A percentile compares a stretch with the other conserved stretches of the same genome.
Evolutionary conservation across 306 rosid genomes (phyloP).

Genomic region (Prosopis cineraria): DNA sequence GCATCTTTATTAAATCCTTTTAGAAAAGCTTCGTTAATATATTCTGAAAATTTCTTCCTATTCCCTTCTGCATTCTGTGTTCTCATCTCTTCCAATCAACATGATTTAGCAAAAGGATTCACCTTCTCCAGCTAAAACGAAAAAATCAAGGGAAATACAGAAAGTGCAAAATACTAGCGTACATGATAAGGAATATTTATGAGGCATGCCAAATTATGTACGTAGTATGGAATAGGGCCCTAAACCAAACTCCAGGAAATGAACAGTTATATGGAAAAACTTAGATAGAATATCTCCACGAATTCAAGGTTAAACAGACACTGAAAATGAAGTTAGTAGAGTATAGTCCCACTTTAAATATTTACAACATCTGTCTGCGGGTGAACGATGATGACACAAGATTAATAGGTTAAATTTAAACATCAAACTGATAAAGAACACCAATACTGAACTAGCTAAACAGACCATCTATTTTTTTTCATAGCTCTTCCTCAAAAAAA

Average conservation of each 20-base stretch:
- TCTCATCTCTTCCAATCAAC: background rate
- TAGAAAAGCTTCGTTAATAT: background rate
- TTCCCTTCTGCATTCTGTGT: background rate
- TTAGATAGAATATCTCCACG: background rate
- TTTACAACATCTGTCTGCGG: background rate
- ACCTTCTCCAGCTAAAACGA: background rate
- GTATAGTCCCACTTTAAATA: background rate
- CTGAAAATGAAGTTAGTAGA: background rate
- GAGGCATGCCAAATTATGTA: background rate
- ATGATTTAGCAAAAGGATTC: slow-evolving; percentile 19
- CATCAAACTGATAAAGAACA: background rate
- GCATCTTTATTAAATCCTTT: background rate
- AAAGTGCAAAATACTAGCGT: background rate
- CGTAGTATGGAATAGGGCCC: background rate
- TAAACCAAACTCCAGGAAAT: background rate
- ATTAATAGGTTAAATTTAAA: background rate
- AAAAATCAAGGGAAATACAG: background rate
- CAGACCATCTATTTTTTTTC: background rate
- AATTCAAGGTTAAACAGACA: background rate
- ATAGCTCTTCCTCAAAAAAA: background rate
- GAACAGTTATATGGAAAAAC: background rate
- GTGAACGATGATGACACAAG: background rate
- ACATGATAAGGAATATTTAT: background rate
- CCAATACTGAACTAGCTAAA: background rate
- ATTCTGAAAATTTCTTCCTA: background rate